These are phyloP conservation scores for Eucalyptus pauciflora DNA, from an alignment of 345 rosid species.

Conservation along the genomic window DNA sequence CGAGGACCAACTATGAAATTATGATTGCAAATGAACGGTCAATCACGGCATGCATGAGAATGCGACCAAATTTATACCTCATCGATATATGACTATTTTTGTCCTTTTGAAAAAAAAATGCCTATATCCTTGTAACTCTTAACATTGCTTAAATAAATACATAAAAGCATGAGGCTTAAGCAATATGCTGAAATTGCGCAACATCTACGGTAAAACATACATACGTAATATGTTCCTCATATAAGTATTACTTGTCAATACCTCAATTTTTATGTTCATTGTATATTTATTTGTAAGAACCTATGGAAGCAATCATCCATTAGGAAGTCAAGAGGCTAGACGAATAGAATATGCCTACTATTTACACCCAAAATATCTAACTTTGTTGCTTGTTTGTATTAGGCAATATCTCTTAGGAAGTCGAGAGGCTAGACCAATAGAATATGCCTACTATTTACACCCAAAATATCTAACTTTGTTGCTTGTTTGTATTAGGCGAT, in stretches of 20 bases:
- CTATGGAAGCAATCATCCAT: too few species aligned
- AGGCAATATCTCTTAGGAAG: too few species aligned
- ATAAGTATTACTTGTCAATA: background rate
- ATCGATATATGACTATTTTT: background rate
- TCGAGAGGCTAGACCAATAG: too few species aligned
- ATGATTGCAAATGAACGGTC: background rate
- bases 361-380: too few species aligned
- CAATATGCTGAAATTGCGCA: background rate
- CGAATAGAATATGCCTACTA: too few species aligned
- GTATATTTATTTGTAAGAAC: too few species aligned
- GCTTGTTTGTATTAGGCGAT: background rate
- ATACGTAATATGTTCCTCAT: background rate
- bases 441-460: too few species aligned
- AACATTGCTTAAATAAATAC: background rate
- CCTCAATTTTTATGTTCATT: too few species aligned
- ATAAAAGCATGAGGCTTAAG: too few species aligned
- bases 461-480: too few species aligned
- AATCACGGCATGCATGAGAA: background rate
- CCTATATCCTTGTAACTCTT: background rate
- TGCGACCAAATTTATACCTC: rapidly evolving
- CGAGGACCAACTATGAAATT: background rate
- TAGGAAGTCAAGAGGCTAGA: too few species aligned
- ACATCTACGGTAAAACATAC: background rate
- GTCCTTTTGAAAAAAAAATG: background rate
- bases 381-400: too few species aligned